These are phyloP conservation scores for Aspergillus panamensis DNA, from an alignment of 495 filamentous ascomycete species.

Conservation along the genomic window DNA sequence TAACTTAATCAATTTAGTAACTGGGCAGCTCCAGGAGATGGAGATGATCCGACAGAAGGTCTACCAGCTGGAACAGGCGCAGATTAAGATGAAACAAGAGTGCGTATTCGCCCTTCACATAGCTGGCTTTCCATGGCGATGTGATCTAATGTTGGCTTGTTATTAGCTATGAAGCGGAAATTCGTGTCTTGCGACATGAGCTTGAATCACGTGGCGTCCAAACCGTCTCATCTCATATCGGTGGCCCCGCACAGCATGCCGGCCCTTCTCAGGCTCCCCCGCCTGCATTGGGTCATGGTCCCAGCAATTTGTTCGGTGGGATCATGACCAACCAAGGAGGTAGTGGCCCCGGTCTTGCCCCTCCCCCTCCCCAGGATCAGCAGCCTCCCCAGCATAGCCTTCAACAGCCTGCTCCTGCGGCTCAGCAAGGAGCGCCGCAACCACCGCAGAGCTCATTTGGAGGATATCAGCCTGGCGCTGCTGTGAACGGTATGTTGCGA, in stretches of 20 bases:
- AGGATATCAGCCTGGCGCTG: constrained; percentile 60
- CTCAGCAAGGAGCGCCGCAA: constrained; percentile 62
- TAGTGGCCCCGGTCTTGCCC: constrained; percentile 84
- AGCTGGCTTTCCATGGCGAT: not conserved
- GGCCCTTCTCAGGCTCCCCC: constrained; percentile 79
- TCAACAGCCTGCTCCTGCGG: constrained; percentile 56
- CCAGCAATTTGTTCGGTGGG: constrained; percentile 85
- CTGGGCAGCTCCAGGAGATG: constrained; percentile 85
- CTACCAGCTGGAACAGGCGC: constrained; percentile 82
- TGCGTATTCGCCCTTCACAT: constrained; percentile 43
- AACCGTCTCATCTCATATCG: constrained; percentile 60
- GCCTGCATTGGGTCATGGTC: constrained; percentile 84
- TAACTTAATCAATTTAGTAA: constrained; percentile 55
- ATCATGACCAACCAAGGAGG: constrained; percentile 91
- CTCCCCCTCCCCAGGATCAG: constrained; percentile 67
- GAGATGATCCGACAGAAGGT: constrained; percentile 88
- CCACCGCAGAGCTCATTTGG: constrained; percentile 55
- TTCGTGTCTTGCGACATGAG: constrained; percentile 78
- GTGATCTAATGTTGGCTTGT: constrained; percentile 4
- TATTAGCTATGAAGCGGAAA: constrained; percentile 87
- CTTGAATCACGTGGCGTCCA: constrained; percentile 80
- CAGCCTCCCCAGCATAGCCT: constrained; percentile 58
- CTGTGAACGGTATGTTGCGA: constrained; percentile 61
- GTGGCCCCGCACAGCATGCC: constrained; percentile 62
- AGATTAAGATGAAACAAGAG: constrained; percentile 85